A percentile compares a stretch with the other conserved stretches of the same genome.
These are phyloP conservation scores for Diatrype stigma DNA, from an alignment of 2,329 filamentous ascomycete species.

Conservation along the genomic window DNA sequence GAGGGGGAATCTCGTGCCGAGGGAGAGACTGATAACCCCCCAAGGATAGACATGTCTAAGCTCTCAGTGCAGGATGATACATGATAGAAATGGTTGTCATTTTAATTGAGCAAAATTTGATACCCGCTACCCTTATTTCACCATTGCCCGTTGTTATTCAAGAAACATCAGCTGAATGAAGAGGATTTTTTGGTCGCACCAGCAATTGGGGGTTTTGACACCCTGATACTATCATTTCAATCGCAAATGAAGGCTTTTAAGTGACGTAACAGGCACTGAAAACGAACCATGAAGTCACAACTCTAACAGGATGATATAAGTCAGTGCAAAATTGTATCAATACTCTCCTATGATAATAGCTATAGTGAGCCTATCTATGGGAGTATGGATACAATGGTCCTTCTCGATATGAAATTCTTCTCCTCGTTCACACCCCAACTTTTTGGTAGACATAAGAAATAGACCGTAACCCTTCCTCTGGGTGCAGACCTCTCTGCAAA, in stretches of 20 bases:
- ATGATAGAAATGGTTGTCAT: conserved; percentile 9
- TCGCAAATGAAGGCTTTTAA: no score
- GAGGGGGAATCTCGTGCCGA: conserved; percentile 9
- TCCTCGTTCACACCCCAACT: background rate
- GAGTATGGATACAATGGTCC: background rate
- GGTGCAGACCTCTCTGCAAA: background rate
- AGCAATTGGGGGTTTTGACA: no score
- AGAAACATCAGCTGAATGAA: no score
- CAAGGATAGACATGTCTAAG: conserved; percentile 17
- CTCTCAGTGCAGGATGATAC: conserved; percentile 22
- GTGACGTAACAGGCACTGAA: no score
- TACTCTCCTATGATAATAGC: background rate
- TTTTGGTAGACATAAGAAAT: background rate
- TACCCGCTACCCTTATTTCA: background rate
- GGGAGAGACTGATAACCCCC: background rate
- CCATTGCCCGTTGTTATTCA: background rate
- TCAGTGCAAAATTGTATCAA: background rate
- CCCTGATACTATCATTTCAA: no score
- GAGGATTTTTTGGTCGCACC: no score
- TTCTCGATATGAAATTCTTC: background rate
- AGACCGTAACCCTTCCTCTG: background rate
- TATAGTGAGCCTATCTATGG: background rate
- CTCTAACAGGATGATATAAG: no score
- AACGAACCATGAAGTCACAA: no score
- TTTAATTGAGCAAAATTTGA: background rate